Conservation (phyloP, 805 yeast genomes). For the Blastobotrys peoriensis region DNA sequence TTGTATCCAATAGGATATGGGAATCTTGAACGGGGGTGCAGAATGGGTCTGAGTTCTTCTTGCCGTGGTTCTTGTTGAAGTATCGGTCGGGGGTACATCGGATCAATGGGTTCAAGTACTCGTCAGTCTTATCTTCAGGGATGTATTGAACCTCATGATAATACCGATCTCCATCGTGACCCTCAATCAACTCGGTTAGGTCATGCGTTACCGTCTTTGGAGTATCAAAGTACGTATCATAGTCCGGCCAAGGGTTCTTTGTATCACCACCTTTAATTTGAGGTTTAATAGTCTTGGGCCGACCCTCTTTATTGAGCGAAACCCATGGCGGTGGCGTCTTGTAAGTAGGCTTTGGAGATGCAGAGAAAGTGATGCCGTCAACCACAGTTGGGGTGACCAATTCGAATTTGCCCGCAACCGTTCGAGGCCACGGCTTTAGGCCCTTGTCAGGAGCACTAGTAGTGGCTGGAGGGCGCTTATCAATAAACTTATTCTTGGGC, state of each 20-base stretch:
- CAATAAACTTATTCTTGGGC: conserved; percentile 3
- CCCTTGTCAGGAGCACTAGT: background rate
- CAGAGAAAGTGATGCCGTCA: conserved; percentile 57
- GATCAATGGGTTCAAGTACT: conserved; percentile 65
- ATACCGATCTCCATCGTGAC: conserved; percentile 46
- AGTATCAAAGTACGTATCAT: conserved; percentile 71
- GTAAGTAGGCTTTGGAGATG: conserved; percentile 36
- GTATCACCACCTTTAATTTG: conserved; percentile 66
- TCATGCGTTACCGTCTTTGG: conserved; percentile 51
- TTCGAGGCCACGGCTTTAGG: conserved; percentile 59
- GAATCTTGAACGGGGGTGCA: conserved; percentile 70
- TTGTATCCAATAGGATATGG: conserved; percentile 49
- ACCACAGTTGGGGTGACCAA: conserved; percentile 59
- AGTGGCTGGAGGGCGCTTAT: conserved; percentile 5
- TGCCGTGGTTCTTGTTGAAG: conserved; percentile 51
- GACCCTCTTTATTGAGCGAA: conserved; percentile 66
- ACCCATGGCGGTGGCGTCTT: conserved; percentile 77
- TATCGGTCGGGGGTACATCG: conserved; percentile 82
- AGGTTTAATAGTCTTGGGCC: conserved; percentile 75
- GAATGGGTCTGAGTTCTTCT: conserved; percentile 63
- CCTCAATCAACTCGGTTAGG: conserved; percentile 50
- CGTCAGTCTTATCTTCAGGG: conserved; percentile 71
- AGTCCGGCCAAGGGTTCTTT: conserved; percentile 61
- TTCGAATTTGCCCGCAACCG: conserved; percentile 55
- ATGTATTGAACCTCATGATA: conserved; percentile 47